These are phyloP conservation scores for Lentinula edodes DNA, from an alignment of 768 basidiomycete genomes.

Conservation along the genomic window DNA sequence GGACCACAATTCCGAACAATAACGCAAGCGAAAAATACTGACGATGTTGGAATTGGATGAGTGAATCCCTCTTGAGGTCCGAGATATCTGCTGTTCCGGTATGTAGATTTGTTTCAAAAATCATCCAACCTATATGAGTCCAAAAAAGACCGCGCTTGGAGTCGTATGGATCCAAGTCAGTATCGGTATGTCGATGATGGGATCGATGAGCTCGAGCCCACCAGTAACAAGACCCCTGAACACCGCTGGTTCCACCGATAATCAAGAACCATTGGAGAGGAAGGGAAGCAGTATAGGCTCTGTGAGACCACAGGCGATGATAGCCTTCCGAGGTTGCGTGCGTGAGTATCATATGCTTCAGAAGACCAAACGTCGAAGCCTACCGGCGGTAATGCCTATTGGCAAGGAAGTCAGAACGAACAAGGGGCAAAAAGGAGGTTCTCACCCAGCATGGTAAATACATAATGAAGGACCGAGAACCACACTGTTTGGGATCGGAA, in stretches of 20 bases:
- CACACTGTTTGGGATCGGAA: constrained; percentile 45
- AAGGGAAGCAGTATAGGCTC: constrained; percentile 72
- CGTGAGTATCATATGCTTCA: constrained; percentile 3
- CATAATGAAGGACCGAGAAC: constrained; percentile 69
- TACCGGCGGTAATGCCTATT: constrained; percentile 45
- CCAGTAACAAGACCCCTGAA: constrained; percentile 85
- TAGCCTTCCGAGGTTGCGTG: constrained; percentile 43
- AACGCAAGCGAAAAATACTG: constrained; percentile 61
- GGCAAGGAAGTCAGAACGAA: constrained; percentile 7
- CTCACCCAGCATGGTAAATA: constrained; percentile 82
- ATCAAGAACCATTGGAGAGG: constrained; percentile 68
- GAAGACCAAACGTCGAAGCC: constrained; percentile 8
- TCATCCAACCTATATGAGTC: constrained; percentile 81
- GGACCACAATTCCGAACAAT: constrained; percentile 68
- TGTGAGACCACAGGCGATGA: constrained; percentile 83
- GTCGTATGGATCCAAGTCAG: constrained; percentile 81
- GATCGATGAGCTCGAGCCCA: constrained; percentile 83
- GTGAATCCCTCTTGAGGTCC: constrained; percentile 62
- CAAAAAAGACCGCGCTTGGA: constrained; percentile 30
- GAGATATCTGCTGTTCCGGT: constrained; percentile 71
- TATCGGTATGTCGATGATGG: constrained; percentile 74
- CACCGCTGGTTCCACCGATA: constrained; percentile 73
- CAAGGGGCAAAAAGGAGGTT: not conserved
- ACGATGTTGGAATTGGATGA: constrained; percentile 75
- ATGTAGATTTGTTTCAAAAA: constrained; percentile 67